A percentile compares a stretch with the other conserved stretches of the same genome.
These are phyloP conservation scores for Aspergillus homomorphus DNA, from an alignment of 495 filamentous ascomycete genomes.

Conservation along the genomic window DNA sequence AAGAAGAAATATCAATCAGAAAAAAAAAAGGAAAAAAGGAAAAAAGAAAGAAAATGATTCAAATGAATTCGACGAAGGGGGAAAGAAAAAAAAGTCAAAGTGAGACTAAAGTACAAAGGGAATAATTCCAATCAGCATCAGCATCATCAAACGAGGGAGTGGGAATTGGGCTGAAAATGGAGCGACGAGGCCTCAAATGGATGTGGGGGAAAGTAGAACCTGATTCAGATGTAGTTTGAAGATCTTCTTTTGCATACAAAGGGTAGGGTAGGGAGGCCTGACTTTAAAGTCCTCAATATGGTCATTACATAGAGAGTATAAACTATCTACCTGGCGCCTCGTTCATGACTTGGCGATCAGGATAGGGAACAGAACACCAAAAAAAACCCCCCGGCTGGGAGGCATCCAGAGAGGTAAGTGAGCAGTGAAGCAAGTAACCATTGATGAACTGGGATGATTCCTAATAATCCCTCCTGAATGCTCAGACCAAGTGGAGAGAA, in stretches of 20 bases:
- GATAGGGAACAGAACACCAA: neutral
- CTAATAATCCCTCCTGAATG: constrained; percentile 13
- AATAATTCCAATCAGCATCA: neutral
- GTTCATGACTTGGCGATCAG: neutral
- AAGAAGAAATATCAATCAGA: neutral
- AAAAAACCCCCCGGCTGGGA: neutral
- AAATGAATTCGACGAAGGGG: constrained; percentile 8
- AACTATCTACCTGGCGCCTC: too few relatives aligned
- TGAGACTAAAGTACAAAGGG: neutral
- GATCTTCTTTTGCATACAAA: neutral
- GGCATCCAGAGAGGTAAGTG: neutral
- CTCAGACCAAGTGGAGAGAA: constrained; percentile 19
- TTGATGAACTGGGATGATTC: neutral
- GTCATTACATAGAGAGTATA: too few relatives aligned
- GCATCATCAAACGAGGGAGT: constrained; percentile 5
- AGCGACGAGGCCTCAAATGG: constrained; percentile 2
- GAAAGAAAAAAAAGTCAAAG: constrained; percentile 3
- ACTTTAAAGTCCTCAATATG: neutral
- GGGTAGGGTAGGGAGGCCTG: too few relatives aligned
- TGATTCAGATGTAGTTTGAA: neutral
- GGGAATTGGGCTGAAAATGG: constrained; percentile 7
- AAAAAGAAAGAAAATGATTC: constrained; percentile 7
- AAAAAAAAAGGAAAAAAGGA: neutral
- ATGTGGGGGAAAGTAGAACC: neutral
- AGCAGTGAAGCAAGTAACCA: neutral